phyloP scores from a whole-genome alignment of 306 rosid genomes.

The Rosa multiflora region DNA sequence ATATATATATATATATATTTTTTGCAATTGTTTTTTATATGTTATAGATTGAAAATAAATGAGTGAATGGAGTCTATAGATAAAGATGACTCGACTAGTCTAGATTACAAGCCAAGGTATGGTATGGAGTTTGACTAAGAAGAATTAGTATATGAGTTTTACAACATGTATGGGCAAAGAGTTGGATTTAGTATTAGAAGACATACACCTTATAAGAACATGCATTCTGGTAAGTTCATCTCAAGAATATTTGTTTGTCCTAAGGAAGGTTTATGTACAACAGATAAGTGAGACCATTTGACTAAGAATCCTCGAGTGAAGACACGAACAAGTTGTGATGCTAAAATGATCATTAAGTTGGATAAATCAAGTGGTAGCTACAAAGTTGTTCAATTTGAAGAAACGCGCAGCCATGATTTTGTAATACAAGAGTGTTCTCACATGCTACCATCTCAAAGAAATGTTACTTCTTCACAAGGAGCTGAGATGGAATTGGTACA shows the following conservation, averaged over 20 bases:
- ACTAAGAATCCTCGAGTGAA: background rate
- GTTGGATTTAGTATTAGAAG: background rate
- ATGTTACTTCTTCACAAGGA: too few relatives aligned
- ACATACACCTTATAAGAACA: background rate
- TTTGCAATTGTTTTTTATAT: too few relatives aligned
- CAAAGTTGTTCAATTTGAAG: too few relatives aligned
- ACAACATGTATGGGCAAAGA: background rate
- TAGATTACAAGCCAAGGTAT: background rate
- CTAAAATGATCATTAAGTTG: background rate
- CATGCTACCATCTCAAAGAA: too few relatives aligned
- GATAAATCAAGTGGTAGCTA: too few relatives aligned
- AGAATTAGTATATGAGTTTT: background rate
- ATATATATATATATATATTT: too few relatives aligned
- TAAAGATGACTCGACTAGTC: too few relatives aligned
- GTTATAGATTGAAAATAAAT: too few relatives aligned
- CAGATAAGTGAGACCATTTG: background rate
- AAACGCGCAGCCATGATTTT: too few relatives aligned
- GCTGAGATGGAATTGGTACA: too few relatives aligned
- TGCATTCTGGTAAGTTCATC: background rate
- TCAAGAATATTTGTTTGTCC: background rate
- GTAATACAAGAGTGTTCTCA: too few relatives aligned
- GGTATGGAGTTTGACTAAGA: background rate
- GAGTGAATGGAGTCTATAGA: too few relatives aligned
- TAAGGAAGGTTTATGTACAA: background rate
- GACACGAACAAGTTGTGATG: background rate